These are phyloP conservation scores for Auricularia sp. DNA, from an alignment of 768 basidiomycete genomes.

Conservation along the genomic window DNA sequence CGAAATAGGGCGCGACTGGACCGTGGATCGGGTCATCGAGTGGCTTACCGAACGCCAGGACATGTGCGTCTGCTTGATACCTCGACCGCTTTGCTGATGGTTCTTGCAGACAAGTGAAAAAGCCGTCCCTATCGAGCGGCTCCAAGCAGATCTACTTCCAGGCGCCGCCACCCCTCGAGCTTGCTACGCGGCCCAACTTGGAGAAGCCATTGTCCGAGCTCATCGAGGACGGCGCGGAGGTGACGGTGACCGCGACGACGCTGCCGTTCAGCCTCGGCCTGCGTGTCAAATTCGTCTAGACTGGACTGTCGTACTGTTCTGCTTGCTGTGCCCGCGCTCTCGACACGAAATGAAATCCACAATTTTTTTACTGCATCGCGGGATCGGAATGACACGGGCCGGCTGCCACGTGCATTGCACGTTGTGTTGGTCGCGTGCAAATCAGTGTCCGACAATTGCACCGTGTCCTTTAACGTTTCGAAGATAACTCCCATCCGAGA, in stretches of 20 bases:
- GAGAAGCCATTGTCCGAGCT: slow-evolving; percentile 79
- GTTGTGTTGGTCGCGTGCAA: too few relatives aligned
- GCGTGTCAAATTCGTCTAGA: slow-evolving; percentile 14
- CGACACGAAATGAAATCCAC: neutral
- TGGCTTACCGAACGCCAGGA: slow-evolving; percentile 79
- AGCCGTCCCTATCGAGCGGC: slow-evolving; percentile 77
- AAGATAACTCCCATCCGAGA: neutral
- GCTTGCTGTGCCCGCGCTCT: neutral
- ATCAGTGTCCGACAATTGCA: too few relatives aligned
- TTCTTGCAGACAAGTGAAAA: slow-evolving; percentile 79
- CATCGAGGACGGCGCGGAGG: slow-evolving; percentile 61
- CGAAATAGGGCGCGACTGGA: slow-evolving; percentile 56
- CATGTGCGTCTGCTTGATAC: slow-evolving; percentile 46
- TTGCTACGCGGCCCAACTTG: slow-evolving; percentile 83
- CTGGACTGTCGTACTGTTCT: neutral
- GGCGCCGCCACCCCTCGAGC: slow-evolving; percentile 84
- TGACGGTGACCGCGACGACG: slow-evolving; percentile 80
- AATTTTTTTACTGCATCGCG: too few relatives aligned
- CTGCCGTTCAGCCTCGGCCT: slow-evolving; percentile 72
- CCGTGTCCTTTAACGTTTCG: too few relatives aligned
- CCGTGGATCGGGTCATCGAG: slow-evolving; percentile 82
- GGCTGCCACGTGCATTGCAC: too few relatives aligned
- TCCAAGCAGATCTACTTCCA: slow-evolving; percentile 81
- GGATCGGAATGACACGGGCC: too few relatives aligned
- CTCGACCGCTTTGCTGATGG: neutral